Evolutionary conservation across 805 yeast genomes (phyloP).

Genomic region (Metschnikowia noctiluminum): DNA sequence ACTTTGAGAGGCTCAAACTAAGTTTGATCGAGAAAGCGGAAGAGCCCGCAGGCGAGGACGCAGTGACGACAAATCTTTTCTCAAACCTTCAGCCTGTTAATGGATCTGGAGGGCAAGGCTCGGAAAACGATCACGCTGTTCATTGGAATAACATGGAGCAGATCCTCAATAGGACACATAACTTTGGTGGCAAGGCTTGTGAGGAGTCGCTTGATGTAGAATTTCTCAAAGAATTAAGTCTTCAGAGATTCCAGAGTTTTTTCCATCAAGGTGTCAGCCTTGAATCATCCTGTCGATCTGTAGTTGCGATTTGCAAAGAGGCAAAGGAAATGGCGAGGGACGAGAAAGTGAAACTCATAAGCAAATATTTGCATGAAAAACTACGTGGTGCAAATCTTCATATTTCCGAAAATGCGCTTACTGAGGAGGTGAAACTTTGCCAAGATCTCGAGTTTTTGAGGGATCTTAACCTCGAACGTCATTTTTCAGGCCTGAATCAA

Average conservation of each 20-base stretch:
- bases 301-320: conserved; percentile 22
- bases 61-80: conserved; percentile 23
- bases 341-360: background rate
- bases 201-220: conserved; percentile 33
- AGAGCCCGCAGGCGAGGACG: conserved; percentile 17
- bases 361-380: background rate
- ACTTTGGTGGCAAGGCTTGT: conserved; percentile 32
- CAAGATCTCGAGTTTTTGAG: conserved; percentile 4
- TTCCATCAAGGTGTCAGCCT: conserved; percentile 33
- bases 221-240: conserved; percentile 29
- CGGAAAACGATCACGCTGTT: conserved; percentile 14
- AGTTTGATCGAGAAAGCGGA: conserved; percentile 1
- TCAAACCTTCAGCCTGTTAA: conserved; percentile 24
- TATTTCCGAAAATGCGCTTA: conserved; percentile 2
- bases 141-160: conserved; percentile 53
- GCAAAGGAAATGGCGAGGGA: conserved; percentile 7
- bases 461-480: conserved; percentile 6
- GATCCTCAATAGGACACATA: conserved; percentile 42
- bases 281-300: conserved; percentile 33
- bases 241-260: conserved; percentile 33
- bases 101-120: conserved; percentile 23
- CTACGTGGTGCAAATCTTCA: conserved; percentile 1
- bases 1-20: conserved; percentile 21
- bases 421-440: conserved; percentile 3
- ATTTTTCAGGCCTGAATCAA: conserved; percentile 1